These are phyloP conservation scores for Tuber borchii DNA, from an alignment of 495 filamentous ascomycete genomes.

Conservation along the genomic window DNA sequence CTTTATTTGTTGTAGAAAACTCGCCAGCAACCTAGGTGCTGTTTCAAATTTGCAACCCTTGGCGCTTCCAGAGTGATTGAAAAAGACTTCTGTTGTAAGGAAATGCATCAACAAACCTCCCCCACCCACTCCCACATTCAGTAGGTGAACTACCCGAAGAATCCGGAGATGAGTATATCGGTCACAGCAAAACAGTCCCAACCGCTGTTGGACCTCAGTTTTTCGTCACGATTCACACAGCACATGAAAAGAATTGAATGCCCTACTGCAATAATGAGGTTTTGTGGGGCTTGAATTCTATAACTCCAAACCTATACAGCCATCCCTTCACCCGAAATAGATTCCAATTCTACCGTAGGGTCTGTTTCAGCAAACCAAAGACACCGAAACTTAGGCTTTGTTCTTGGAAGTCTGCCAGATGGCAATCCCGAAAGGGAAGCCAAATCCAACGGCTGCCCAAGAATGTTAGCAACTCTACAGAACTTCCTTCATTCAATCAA, in stretches of 20 bases:
- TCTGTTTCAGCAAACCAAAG: not conserved
- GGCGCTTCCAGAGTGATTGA: not conserved
- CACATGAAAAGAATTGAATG: not conserved
- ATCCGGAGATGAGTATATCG: not conserved
- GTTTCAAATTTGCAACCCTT: not conserved
- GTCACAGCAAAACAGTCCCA: not conserved
- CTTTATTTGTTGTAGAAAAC: not conserved
- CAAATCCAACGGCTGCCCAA: constrained; percentile 62
- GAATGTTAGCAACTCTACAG: constrained; percentile 41
- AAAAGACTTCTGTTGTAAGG: not conserved
- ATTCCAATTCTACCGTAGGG: not conserved
- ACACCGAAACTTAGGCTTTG: constrained; percentile 5
- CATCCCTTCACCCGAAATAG: not conserved
- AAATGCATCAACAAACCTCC: not conserved
- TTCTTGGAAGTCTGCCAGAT: constrained; percentile 45
- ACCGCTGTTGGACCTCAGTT: not conserved
- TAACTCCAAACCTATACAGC: not conserved
- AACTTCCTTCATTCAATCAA: constrained; percentile 21
- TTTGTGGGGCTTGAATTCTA: not conserved
- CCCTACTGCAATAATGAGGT: not conserved
- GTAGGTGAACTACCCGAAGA: not conserved
- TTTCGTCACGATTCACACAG: not conserved
- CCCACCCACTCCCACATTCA: not conserved
- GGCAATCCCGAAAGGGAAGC: constrained; percentile 71
- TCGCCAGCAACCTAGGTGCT: not conserved